Conservation (phyloP, 768 basidiomycete genomes). For the Leccinum longicurvipes region DNA sequence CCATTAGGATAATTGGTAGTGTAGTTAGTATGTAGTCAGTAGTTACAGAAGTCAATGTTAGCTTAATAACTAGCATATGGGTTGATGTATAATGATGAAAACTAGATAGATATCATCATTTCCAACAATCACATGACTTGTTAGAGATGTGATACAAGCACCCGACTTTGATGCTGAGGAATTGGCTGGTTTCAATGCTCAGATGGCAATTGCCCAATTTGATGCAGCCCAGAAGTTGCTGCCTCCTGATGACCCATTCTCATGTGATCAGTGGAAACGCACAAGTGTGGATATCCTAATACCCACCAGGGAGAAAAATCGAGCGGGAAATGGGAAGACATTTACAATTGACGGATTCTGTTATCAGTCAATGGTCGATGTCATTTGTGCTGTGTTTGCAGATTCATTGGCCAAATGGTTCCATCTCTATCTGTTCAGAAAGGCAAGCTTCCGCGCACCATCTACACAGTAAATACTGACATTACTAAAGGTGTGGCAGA, state of each 20-base stretch:
- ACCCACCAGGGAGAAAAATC: neutral
- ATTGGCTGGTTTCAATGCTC: neutral
- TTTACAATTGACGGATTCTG: neutral
- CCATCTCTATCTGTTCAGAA: neutral
- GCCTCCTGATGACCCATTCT: neutral
- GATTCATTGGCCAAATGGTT: neutral
- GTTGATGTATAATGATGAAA: no score
- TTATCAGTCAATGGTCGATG: neutral
- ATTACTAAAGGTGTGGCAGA: neutral
- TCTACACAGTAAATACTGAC: neutral
- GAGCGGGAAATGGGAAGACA: neutral
- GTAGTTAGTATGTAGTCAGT: no score
- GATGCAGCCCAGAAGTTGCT: neutral
- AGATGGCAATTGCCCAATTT: neutral
- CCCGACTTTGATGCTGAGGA: neutral
- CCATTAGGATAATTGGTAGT: no score
- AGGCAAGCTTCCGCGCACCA: neutral
- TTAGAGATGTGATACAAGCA: neutral
- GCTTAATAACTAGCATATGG: no score
- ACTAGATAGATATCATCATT: no score
- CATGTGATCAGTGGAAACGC: neutral
- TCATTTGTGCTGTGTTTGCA: neutral
- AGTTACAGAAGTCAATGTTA: no score
- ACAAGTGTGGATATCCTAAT: neutral
- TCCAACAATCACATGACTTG: neutral